These are phyloP conservation scores for Microcera coccophila DNA, from an alignment of 2,329 filamentous ascomycete species.

Conservation along the genomic window DNA sequence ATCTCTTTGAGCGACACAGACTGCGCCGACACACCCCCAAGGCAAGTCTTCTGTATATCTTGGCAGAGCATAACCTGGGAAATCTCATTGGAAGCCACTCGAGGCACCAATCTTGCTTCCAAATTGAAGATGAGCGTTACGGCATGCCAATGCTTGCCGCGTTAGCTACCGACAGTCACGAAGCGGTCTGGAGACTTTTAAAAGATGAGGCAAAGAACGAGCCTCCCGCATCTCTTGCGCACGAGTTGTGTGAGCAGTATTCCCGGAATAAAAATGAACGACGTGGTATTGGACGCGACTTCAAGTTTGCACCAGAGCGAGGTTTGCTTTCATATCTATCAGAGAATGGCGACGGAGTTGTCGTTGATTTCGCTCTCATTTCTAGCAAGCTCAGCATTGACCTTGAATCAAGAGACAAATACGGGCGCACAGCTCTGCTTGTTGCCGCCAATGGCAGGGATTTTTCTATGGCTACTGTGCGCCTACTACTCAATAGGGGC, in stretches of 20 bases:
- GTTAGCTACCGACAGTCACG: slow-evolving; percentile 2
- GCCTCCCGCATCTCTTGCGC: too few relatives aligned
- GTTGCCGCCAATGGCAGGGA: neutral
- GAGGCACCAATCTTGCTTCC: accelerated
- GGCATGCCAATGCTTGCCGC: slow-evolving; percentile 12
- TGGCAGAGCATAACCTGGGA: slow-evolving; percentile 10
- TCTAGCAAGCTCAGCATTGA: neutral
- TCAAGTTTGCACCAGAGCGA: slow-evolving; percentile 2
- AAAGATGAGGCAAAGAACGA: neutral
- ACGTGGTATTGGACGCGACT: neutral
- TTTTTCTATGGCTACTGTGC: neutral
- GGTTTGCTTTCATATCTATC: slow-evolving; percentile 2
- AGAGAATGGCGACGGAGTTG: slow-evolving; percentile 57
- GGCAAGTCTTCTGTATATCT: slow-evolving; percentile 6
- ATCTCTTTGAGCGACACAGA: neutral
- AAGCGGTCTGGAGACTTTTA: neutral
- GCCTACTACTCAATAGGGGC: neutral
- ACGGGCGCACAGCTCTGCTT: neutral
- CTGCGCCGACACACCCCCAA: neutral
- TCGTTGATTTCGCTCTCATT: slow-evolving; percentile 28
- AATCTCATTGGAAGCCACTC: neutral
- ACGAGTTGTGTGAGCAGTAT: neutral
- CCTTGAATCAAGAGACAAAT: neutral
- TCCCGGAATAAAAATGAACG: neutral
- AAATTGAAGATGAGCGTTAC: slow-evolving; percentile 5